These are phyloP conservation scores for Mycena pura DNA, from an alignment of 768 basidiomycete species.

Conservation along the genomic window DNA sequence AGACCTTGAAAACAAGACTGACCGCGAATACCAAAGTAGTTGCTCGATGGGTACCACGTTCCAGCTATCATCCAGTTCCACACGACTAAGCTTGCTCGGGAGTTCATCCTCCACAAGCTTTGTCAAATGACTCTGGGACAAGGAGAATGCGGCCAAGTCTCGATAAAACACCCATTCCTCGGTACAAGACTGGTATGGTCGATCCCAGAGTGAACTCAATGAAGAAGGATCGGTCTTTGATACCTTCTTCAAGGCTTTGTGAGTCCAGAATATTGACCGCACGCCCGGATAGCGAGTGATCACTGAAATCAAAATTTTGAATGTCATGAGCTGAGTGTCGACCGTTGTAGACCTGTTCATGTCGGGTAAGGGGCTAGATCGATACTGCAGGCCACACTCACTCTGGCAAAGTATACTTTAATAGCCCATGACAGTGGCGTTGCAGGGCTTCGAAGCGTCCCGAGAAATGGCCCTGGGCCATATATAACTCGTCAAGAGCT, in stretches of 20 bases:
- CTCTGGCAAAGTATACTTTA: background rate
- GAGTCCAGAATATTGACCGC: background rate
- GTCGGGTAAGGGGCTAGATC: background rate
- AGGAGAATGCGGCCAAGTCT: conserved; percentile 1
- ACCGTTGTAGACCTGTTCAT: background rate
- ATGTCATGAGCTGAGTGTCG: background rate
- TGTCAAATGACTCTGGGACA: background rate
- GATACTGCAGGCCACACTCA: background rate
- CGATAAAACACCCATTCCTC: conserved; percentile 2
- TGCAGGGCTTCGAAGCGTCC: background rate
- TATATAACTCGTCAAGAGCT: background rate
- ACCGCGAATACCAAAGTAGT: background rate
- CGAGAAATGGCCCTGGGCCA: background rate
- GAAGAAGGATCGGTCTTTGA: background rate
- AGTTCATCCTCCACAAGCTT: background rate
- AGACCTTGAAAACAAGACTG: background rate
- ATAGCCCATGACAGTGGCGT: background rate
- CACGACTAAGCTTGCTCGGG: background rate
- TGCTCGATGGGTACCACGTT: background rate
- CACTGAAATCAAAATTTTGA: background rate
- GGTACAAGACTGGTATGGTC: background rate
- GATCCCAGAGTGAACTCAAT: background rate
- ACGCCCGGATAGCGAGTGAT: conserved; percentile 9
- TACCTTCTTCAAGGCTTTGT: background rate
- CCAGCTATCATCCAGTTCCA: background rate